Base-by-base conservation (phyloP, 768 basidiomycete species). In the Kwoniella heveanensis region DNA sequence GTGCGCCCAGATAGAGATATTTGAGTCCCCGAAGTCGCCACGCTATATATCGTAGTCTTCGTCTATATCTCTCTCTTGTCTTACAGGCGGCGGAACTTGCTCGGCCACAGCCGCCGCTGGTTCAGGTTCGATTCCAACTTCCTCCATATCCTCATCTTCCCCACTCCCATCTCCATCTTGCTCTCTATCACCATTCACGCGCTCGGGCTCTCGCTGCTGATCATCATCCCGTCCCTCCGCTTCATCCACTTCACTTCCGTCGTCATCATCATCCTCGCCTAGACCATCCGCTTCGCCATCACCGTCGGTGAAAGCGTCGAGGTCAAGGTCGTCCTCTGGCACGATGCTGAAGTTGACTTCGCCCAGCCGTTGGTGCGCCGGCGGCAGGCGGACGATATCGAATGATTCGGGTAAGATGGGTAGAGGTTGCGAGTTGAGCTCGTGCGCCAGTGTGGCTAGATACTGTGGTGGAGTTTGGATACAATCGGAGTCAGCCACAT, bases 371-470 rank as follows among this genome's bases (percentile, higher is more conserved):
- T 82, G 78, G 32, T 76, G 64, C 0, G 77, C 69, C 0, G 79
- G 81, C 0, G 82, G 82, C 3, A 83, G 72, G 2, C 80, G 74
- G 55, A 83, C 69, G 13, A 76, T 57, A 21, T 81, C 80, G 70
- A 82, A 82, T 8, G 80, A 74, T 70, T 82, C 82, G 13, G 78
- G 74, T 26, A 83, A 65, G 26, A 80, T 71, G 0, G 82, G 82
- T 1, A 83, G 72, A 0, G 82, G 82, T 17, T 77, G 72, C 0
- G 77, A 74, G 65, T 83, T 83, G 51, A 83, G 73, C 25, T 78
- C 72, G 22, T 80, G 76, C 1, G 82, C 80, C 27, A 83, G 55
- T 17, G 74, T 71, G 5, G 80, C 76, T 9, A 83, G 77, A 72
- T 81, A 82, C 81, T 83, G 62, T 32, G 39, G 39, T 17, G 4